Conservation (phyloP, 352 stramenopile genomes). For the Phytopythium oedochilum region DNA sequence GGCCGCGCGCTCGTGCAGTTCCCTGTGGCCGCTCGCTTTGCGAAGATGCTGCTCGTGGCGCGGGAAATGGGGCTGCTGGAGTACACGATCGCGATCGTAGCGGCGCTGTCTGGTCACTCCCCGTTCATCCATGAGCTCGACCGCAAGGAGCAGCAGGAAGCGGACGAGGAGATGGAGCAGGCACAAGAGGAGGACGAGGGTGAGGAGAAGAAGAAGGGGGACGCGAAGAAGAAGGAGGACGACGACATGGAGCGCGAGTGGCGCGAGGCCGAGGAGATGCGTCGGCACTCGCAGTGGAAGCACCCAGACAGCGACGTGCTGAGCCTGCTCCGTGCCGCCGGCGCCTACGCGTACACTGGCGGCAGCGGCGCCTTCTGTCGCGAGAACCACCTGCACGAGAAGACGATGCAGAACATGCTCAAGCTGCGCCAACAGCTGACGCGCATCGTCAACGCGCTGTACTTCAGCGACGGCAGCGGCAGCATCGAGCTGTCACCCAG, state of each 20-base stretch:
- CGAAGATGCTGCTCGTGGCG: constrained; percentile 88
- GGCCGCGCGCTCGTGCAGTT: constrained; percentile 82
- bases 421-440: constrained; percentile 83
- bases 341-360: constrained; percentile 71
- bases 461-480: constrained; percentile 24
- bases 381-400: constrained; percentile 79
- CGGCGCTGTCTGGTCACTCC: constrained; percentile 64
- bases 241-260: constrained; percentile 76
- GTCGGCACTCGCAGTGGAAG: constrained; percentile 71
- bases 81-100: constrained; percentile 82
- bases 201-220: constrained; percentile 18
- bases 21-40: constrained; percentile 81
- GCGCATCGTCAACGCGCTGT: constrained; percentile 74
- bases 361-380: constrained; percentile 59
- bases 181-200: constrained; percentile 15
- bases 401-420: constrained; percentile 87
- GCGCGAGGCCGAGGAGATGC: constrained; percentile 65
- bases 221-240: constrained; percentile 23
- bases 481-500: constrained; percentile 46
- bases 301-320: constrained; percentile 80
- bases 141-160: constrained; percentile 40
- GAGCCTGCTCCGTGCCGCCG: constrained; percentile 68
- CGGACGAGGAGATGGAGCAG: constrained; percentile 23
- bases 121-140: constrained; percentile 69
- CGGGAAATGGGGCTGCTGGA: constrained; percentile 67